Evolutionary conservation across 306 rosid species (phyloP), one percentile per base, ranked within the genome.

Genomic region (Ormosia emarginata): DNA sequence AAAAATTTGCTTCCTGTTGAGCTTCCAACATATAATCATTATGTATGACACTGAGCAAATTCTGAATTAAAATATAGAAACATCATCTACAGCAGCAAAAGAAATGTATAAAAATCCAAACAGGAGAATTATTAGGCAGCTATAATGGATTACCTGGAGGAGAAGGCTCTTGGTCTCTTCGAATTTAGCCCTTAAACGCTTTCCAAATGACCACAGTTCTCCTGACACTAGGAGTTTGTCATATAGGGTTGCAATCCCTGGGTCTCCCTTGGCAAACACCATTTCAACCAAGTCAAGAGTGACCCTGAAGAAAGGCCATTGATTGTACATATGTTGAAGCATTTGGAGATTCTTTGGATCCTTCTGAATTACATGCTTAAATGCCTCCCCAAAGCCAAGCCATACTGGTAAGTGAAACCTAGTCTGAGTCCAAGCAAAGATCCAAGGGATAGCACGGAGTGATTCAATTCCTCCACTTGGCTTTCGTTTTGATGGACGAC

Each of bases 391-490:
- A 83, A 93, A 93, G 44, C 97, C 96, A 67, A 93, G 94, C 96
- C 97, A 93, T 55, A 93, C 97, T n/a, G 97, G 96, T 8, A 93
- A 67, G 76, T 93, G 96, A 75, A 93, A 93, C 89, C 97, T 93
- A 56, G 96, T 93, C 73, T 93, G 96, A 5, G 96, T 93, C 96
- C 97, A 93, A 33, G 97, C 96, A 84, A 93, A 93, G 78, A 93
- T 93, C 94, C 97, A 93, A 29, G 97, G 97, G 78, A 93, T 91
- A 29, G 97, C 97, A 13, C 96, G 92, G 4, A 93, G 97, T 15
- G 97, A 93, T 84, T 93, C 97, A 12, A 93, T 93, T 69, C 96
- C 97, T 77, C 97, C 97, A 62, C 97, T 93, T 12, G 96, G 97
- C 92, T 88, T 93, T 57, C 97, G 81, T 74, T 93, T 93, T 52